A percentile compares a stretch with the other conserved stretches of the same genome.
Evolutionary conservation across 2,329 filamentous ascomycete species (phyloP).

Genomic region (Beauveria sp.): DNA sequence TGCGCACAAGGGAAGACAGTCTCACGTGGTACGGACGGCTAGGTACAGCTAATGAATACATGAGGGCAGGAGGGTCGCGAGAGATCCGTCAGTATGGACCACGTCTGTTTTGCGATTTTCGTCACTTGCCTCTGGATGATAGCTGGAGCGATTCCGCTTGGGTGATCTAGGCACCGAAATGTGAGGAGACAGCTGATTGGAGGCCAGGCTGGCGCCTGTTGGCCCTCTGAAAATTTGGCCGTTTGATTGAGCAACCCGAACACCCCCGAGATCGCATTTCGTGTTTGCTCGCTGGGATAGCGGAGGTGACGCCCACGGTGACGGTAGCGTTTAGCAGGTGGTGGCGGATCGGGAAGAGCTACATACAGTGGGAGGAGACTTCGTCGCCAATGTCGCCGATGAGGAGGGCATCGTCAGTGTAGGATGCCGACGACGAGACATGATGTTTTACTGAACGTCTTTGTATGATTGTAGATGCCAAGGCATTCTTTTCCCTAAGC

Average conservation of each 20-base stretch:
- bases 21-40: neutral
- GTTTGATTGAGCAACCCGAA: neutral
- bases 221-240: neutral
- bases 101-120: neutral
- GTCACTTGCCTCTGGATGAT: neutral
- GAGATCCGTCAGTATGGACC: too few species aligned
- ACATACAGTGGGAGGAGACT: conserved; percentile 39
- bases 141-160: too few species aligned
- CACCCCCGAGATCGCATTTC: neutral
- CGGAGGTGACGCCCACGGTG: conserved; percentile 32
- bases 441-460: neutral
- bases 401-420: conserved; percentile 30
- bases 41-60: neutral
- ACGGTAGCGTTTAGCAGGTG: conserved; percentile 33
- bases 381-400: conserved; percentile 40
- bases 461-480: neutral
- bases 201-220: neutral
- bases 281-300: conserved; percentile 21
- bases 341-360: conserved; percentile 34
- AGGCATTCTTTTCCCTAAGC: neutral
- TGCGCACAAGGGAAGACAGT: neutral
- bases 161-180: neutral
- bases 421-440: neutral
- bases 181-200: neutral
- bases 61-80: too few species aligned